Conservation (phyloP, 169 alveolate genomes). For the Plasmodium vivax region DNA sequence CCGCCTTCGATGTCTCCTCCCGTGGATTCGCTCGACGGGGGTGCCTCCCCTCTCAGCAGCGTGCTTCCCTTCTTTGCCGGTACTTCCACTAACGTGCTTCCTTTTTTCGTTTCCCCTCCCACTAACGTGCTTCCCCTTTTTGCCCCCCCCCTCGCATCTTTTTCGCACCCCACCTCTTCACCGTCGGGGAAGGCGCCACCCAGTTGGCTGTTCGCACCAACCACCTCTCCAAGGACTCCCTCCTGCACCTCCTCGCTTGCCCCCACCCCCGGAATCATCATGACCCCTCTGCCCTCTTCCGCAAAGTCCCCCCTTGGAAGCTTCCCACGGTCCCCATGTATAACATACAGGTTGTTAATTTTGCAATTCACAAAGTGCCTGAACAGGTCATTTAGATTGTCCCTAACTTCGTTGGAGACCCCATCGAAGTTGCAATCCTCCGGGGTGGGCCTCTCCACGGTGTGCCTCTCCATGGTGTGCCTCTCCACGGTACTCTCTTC, state of each 20-base stretch:
- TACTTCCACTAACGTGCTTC: background rate
- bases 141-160: background rate
- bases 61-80: background rate
- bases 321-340: slow-evolving; percentile 20
- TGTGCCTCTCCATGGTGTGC: no score
- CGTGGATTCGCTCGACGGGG: background rate
- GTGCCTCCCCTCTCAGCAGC: background rate
- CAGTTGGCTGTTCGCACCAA: background rate
- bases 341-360: slow-evolving; percentile 54
- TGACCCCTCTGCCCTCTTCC: background rate
- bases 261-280: background rate
- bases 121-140: background rate
- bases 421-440: background rate
- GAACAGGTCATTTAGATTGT: slow-evolving; percentile 38
- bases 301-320: background rate
- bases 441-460: background rate
- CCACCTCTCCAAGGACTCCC: background rate
- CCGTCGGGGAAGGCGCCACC: background rate
- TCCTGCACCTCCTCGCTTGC: background rate
- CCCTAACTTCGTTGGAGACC: slow-evolving; percentile 36
- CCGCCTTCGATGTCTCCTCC: background rate
- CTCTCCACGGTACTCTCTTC: background rate
- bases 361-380: slow-evolving; percentile 43
- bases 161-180: background rate
- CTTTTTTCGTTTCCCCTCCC: background rate